Conservation (phyloP, 768 basidiomycete species). For the Russula sp. region DNA sequence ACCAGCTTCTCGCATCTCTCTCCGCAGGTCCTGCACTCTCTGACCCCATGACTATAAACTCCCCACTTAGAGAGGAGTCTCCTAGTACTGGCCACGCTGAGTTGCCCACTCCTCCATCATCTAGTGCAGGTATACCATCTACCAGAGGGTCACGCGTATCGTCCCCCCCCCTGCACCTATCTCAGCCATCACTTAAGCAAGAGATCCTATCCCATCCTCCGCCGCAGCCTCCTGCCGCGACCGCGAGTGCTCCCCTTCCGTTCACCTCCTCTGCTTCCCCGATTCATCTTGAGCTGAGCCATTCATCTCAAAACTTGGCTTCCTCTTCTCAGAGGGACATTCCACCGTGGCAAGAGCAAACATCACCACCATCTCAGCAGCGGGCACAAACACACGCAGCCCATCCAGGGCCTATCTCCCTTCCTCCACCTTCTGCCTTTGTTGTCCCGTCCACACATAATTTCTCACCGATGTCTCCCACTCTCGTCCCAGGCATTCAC, state of each 20-base stretch:
- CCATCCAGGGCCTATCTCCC: conserved; percentile 64
- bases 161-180: conserved; percentile 9
- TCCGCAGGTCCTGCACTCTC: neutral
- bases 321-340: conserved; percentile 4
- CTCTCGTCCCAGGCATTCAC: conserved; percentile 23
- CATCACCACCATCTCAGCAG: conserved; percentile 20
- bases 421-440: conserved; percentile 51
- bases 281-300: neutral
- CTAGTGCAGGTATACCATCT: conserved; percentile 14
- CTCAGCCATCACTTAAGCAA: conserved; percentile 1
- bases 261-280: neutral
- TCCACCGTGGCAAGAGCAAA: conserved; percentile 6
- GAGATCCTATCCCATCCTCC: conserved; percentile 1
- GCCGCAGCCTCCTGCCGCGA: neutral
- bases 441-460: conserved; percentile 34
- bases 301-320: neutral
- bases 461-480: conserved; percentile 24
- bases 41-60: neutral
- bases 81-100: neutral
- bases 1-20: conserved; percentile 6
- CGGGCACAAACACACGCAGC: conserved; percentile 33
- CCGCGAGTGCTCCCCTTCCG: neutral
- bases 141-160: conserved; percentile 10
- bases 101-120: conserved; percentile 20
- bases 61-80: conserved; percentile 2